phyloP scores from a whole-genome alignment of 352 stramenopile genomes.

The Aphanomyces stellatus region DNA sequence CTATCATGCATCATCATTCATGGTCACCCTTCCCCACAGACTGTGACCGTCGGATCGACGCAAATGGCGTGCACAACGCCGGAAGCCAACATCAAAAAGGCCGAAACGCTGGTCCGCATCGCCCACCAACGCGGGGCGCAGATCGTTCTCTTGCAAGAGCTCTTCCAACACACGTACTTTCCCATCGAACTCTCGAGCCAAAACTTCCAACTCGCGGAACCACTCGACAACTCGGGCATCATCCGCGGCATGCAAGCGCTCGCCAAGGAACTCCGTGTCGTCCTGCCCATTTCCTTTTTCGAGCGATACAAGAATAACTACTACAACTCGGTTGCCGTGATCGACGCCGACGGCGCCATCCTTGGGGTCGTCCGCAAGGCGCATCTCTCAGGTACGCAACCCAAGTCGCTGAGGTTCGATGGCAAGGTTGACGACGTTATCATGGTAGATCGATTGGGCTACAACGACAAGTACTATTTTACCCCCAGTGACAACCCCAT shows the following conservation, averaged over 20 bases:
- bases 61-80: constrained; percentile 20
- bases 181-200: constrained; percentile 82
- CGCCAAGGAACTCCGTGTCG: constrained; percentile 85
- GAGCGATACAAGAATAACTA: constrained; percentile 85
- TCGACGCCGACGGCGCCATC: constrained; percentile 82
- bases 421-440: background rate
- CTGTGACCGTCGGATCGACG: background rate
- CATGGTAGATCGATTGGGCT: constrained; percentile 75
- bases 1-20: no score
- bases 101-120: constrained; percentile 83
- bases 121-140: constrained; percentile 79
- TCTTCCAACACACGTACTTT: constrained; percentile 90
- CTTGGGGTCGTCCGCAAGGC: constrained; percentile 86
- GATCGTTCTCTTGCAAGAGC: constrained; percentile 86
- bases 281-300: constrained; percentile 90
- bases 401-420: no score
- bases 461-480: constrained; percentile 92
- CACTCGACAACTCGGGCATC: constrained; percentile 70
- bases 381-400: constrained; percentile 80
- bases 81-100: constrained; percentile 87
- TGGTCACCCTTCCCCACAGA: no score
- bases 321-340: constrained; percentile 89
- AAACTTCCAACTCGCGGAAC: constrained; percentile 84
- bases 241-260: constrained; percentile 82
- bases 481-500: constrained; percentile 83